Percentiles rank a stretch among this genome's conserved stretches.
Evolutionary conservation across 139 green algal genomes (phyloP).

Genomic region (Diplosphaera chodatii): DNA sequence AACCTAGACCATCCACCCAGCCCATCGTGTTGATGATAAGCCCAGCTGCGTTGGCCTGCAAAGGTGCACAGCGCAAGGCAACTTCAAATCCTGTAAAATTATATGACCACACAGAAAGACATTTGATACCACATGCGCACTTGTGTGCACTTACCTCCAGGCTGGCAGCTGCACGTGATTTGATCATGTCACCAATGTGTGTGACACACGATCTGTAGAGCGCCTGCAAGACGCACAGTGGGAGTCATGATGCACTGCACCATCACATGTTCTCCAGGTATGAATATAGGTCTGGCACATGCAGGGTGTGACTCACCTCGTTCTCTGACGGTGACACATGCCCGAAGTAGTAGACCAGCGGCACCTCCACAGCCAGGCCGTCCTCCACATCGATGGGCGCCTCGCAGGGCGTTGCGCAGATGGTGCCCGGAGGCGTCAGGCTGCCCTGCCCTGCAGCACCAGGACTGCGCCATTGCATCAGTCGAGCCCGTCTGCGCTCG

Average conservation of each 20-base stretch:
- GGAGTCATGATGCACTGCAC: too few relatives aligned
- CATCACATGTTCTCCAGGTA: too few relatives aligned
- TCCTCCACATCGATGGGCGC: slow-evolving; percentile 67
- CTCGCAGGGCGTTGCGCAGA: slow-evolving; percentile 78
- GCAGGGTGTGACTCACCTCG: not conserved
- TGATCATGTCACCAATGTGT: slow-evolving; percentile 62
- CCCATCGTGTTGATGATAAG: slow-evolving; percentile 93
- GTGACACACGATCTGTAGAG: slow-evolving; percentile 77
- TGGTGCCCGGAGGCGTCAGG: slow-evolving; percentile 73
- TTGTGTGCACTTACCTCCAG: slow-evolving; percentile 3
- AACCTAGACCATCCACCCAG: slow-evolving; percentile 85
- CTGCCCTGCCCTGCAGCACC: slow-evolving; percentile 66
- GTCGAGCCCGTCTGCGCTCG: too few relatives aligned
- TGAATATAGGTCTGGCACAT: too few relatives aligned
- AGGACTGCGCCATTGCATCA: too few relatives aligned
- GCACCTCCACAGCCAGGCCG: slow-evolving; percentile 57
- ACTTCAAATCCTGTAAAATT: too few relatives aligned
- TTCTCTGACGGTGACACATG: slow-evolving; percentile 65
- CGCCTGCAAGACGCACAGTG: slow-evolving; percentile 22
- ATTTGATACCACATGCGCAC: too few relatives aligned
- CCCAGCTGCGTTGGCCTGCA: slow-evolving; percentile 49
- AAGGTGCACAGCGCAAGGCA: too few relatives aligned
- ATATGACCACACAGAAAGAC: too few relatives aligned
- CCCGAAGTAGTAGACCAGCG: slow-evolving; percentile 85
- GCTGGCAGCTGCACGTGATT: slow-evolving; percentile 40